These are phyloP conservation scores for Aethionema arabicum DNA, from an alignment of 345 rosid species.

Conservation along the genomic window DNA sequence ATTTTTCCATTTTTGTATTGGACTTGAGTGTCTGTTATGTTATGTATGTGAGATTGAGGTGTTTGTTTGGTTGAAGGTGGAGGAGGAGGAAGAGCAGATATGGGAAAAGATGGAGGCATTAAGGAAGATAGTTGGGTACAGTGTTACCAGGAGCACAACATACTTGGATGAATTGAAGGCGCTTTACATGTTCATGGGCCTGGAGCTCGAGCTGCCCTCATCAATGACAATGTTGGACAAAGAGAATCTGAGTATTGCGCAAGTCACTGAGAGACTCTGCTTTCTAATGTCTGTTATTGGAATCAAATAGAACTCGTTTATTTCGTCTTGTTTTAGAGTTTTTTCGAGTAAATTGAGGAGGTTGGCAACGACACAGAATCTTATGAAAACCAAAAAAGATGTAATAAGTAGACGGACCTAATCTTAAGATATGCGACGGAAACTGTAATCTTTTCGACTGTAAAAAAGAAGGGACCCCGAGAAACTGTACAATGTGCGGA, in stretches of 20 bases:
- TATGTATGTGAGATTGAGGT: neutral
- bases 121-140: constrained; percentile 60
- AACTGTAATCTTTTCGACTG: no score
- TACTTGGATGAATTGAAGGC: constrained; percentile 64
- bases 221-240: constrained; percentile 49
- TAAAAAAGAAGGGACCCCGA: no score
- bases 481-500: no score
- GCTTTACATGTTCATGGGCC: constrained; percentile 67
- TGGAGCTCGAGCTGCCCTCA: constrained; percentile 55
- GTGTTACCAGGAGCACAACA: constrained; percentile 37
- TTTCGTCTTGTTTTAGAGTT: neutral
- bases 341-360: no score
- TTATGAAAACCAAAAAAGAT: no score
- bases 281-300: constrained; percentile 75
- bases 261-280: constrained; percentile 48
- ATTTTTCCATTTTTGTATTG: neutral
- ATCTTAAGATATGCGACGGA: no score
- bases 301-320: constrained; percentile 38
- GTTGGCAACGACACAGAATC: no score
- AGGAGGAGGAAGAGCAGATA: constrained; percentile 45
- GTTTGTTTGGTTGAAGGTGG: constrained; percentile 32
- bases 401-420: no score
- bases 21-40: neutral
- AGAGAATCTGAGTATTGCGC: constrained; percentile 47
- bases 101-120: constrained; percentile 61